These are phyloP conservation scores for Cytospora piceicola DNA, from an alignment of 2,329 filamentous ascomycete genomes.

Conservation along the genomic window DNA sequence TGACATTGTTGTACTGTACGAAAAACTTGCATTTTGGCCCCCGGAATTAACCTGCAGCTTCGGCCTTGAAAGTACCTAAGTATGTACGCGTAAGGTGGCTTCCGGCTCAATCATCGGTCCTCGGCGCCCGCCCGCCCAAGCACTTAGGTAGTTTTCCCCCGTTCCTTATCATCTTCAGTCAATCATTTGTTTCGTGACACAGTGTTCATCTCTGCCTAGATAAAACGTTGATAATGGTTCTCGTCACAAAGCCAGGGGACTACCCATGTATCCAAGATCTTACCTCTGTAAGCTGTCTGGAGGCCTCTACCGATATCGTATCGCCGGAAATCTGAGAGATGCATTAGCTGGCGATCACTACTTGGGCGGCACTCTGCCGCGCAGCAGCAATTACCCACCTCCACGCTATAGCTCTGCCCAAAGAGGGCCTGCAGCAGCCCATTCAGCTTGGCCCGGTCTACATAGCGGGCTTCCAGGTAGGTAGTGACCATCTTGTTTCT, in stretches of 20 bases:
- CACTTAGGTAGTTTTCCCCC: neutral
- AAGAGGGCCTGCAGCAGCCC: neutral
- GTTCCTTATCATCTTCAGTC: neutral
- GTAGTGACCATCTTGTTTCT: constrained; percentile 3
- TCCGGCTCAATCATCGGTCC: too few species aligned
- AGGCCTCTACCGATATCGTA: constrained; percentile 1
- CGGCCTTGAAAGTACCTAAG: too few species aligned
- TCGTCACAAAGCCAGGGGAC: neutral
- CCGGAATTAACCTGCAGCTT: neutral
- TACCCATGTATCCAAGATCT: neutral
- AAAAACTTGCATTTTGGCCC: neutral
- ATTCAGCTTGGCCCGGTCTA: constrained; percentile 2
- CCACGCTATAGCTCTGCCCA: neutral
- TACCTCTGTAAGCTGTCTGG: constrained; percentile 6
- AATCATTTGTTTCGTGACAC: neutral
- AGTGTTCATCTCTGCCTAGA: constrained; percentile 3
- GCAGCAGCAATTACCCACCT: neutral
- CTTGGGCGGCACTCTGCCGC: neutral
- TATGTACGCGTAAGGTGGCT: too few species aligned
- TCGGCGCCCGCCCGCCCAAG: constrained; percentile 1
- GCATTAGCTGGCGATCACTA: neutral
- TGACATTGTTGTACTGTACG: too few species aligned
- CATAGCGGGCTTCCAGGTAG: neutral
- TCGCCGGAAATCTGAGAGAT: neutral
- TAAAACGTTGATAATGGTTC: too few species aligned